phyloP scores from a whole-genome alignment of 805 yeast species.

The Cyberlindnera americana region DNA sequence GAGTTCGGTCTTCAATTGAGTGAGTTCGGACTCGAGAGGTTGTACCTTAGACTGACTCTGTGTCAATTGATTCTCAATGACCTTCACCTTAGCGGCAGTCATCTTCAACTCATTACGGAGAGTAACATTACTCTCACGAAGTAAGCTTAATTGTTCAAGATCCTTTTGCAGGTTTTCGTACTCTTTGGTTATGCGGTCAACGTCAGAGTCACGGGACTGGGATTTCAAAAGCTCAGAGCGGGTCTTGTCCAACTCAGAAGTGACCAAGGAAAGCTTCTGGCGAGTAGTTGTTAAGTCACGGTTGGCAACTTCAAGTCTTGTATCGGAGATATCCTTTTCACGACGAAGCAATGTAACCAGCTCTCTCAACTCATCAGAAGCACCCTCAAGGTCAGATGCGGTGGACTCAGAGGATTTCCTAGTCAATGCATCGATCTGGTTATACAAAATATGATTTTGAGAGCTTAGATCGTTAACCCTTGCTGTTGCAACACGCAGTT shows the following conservation, averaged over 20 bases:
- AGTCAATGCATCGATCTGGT: conserved; percentile 53
- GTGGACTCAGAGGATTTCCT: conserved; percentile 10
- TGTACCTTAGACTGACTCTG: conserved; percentile 33
- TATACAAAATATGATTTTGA: conserved; percentile 67
- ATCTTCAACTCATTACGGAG: conserved; percentile 49
- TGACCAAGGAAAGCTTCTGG: conserved; percentile 44
- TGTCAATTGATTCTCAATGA: conserved; percentile 39
- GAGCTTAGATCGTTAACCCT: conserved; percentile 54
- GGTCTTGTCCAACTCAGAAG: conserved; percentile 49
- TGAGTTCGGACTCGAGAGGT: conserved; percentile 42
- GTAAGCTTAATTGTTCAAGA: conserved; percentile 55
- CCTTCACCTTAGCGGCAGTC: conserved; percentile 29
- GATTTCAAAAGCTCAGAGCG: conserved; percentile 43
- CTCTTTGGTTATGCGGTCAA: conserved; percentile 28
- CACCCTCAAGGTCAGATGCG: conserved; percentile 15
- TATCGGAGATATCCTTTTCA: conserved; percentile 68
- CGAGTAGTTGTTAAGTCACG: conserved; percentile 55
- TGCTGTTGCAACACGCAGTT: conserved; percentile 40
- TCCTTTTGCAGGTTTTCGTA: conserved; percentile 48
- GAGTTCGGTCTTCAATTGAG: conserved; percentile 36
- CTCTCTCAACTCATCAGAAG: conserved; percentile 40
- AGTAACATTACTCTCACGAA: conserved; percentile 66
- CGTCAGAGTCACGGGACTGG: conserved; percentile 32
- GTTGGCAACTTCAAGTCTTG: conserved; percentile 47
- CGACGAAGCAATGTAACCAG: conserved; percentile 62